These are phyloP conservation scores for Nakazawaea sp. DNA, from an alignment of 805 yeast species.

Conservation along the genomic window DNA sequence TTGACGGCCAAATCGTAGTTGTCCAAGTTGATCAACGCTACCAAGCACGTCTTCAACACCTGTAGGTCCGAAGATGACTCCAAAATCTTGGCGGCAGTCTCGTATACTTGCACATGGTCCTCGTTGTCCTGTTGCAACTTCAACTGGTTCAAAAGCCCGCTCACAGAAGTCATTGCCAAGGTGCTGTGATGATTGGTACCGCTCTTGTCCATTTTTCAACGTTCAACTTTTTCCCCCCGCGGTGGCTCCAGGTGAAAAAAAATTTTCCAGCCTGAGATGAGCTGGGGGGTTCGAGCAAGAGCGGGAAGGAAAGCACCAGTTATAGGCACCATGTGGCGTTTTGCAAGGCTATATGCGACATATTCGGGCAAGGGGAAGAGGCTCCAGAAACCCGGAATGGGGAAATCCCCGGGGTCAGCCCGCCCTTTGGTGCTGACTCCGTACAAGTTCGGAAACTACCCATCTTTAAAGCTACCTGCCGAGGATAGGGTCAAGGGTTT, in stretches of 20 bases:
- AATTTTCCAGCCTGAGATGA: too few species aligned
- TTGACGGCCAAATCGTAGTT: constrained; percentile 41
- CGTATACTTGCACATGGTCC: constrained; percentile 26
- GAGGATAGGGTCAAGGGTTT: constrained; percentile 25
- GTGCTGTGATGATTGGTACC: too few species aligned
- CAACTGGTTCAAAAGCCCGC: constrained; percentile 27
- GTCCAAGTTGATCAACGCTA: constrained; percentile 56
- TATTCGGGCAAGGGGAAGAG: constrained; percentile 11
- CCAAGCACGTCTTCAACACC: constrained; percentile 36
- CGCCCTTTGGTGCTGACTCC: too few species aligned
- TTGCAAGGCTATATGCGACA: constrained; percentile 3
- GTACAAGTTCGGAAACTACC: constrained; percentile 40
- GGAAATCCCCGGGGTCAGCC: too few species aligned
- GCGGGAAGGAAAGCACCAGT: too few species aligned
- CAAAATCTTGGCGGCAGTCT: constrained; percentile 22
- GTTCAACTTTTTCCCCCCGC: too few species aligned
- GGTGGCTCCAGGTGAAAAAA: too few species aligned
- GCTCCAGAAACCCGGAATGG: constrained; percentile 14
- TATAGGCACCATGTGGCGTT: not conserved
- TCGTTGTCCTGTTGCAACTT: constrained; percentile 28
- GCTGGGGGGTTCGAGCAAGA: too few species aligned
- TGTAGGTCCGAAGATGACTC: constrained; percentile 19
- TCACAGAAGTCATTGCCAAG: constrained; percentile 18
- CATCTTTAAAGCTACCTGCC: constrained; percentile 37
- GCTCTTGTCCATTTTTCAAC: too few species aligned